Evolutionary conservation across 257 asterid species (phyloP).

Genomic region (Nicotiana tabacum): DNA sequence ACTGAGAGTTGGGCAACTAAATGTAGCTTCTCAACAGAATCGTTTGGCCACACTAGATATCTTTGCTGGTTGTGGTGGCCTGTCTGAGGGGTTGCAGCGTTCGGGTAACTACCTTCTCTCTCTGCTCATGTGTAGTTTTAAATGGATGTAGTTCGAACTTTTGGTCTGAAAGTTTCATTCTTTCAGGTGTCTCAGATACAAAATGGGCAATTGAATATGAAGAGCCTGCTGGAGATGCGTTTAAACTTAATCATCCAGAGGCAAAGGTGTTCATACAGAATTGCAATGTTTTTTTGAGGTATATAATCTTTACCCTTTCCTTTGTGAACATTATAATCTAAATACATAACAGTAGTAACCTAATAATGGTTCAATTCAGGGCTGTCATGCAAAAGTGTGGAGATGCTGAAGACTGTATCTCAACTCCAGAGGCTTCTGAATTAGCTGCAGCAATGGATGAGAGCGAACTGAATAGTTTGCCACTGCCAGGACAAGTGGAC

Average conservation of each 20-base stretch:
- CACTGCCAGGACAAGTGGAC: conserved; percentile 90
- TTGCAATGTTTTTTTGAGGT: conserved; percentile 89
- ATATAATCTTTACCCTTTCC: not conserved
- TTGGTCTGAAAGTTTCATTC: not conserved
- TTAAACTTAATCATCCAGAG: conserved; percentile 82
- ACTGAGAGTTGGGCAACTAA: conserved; percentile 27
- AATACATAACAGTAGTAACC: conserved; percentile 1
- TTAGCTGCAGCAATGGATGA: conserved; percentile 50
- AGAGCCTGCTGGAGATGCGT: conserved; percentile 88
- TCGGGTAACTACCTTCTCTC: conserved; percentile 41
- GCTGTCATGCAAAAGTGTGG: conserved; percentile 89
- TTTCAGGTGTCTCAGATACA: conserved; percentile 57
- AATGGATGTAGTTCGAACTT: not conserved
- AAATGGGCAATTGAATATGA: conserved; percentile 99
- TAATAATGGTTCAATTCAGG: conserved; percentile 42
- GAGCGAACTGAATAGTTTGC: conserved; percentile 62
- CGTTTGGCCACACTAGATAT: conserved; percentile 70
- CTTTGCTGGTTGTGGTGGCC: conserved; percentile 98
- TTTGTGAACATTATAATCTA: not conserved
- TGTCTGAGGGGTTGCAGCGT: conserved; percentile 76
- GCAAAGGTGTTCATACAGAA: conserved; percentile 69
- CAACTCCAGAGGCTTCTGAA: conserved; percentile 87
- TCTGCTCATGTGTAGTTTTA: not conserved
- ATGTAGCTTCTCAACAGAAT: conserved; percentile 28
- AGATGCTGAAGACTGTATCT: conserved; percentile 79